Evolutionary conservation across 345 rosid species (phyloP).

Genomic region (Euphorbia lathyris): DNA sequence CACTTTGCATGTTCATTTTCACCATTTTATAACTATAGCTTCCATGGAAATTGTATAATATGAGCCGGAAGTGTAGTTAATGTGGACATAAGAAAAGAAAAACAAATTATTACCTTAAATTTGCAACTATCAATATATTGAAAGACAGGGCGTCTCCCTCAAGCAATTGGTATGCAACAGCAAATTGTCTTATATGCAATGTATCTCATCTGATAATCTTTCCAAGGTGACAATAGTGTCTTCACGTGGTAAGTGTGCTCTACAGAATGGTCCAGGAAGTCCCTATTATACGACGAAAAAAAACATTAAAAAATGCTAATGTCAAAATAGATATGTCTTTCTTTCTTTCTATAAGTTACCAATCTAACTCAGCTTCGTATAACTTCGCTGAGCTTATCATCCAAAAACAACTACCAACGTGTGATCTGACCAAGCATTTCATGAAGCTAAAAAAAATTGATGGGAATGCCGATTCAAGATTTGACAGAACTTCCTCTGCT

Average conservation of each 20-base stretch:
- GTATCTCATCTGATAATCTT: conserved; percentile 46
- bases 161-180: conserved; percentile 55
- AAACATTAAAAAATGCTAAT: not conserved
- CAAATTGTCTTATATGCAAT: conserved; percentile 64
- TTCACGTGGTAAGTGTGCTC: conserved; percentile 44
- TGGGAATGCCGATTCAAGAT: conserved; percentile 52
- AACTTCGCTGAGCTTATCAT: too few species aligned
- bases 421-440: conserved; percentile 61
- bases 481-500: conserved; percentile 59
- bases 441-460: too few species aligned
- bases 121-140: conserved; percentile 54
- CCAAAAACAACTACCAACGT: conserved; percentile 67
- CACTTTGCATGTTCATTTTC: not conserved
- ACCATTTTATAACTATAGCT: not conserved
- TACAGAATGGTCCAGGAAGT: conserved; percentile 75
- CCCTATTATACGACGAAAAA: conserved; percentile 41
- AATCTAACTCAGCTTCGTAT: not conserved
- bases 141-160: conserved; percentile 84
- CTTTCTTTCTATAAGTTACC: conserved; percentile 7
- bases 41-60: not conserved
- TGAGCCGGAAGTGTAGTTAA: not conserved
- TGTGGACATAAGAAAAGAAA: conserved; percentile 7
- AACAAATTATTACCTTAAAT: conserved; percentile 56
- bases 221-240: conserved; percentile 49
- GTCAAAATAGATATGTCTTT: not conserved